Conservation (phyloP, 2,329 filamentous ascomycete species). For the Exophiala xenobiotica region DNA sequence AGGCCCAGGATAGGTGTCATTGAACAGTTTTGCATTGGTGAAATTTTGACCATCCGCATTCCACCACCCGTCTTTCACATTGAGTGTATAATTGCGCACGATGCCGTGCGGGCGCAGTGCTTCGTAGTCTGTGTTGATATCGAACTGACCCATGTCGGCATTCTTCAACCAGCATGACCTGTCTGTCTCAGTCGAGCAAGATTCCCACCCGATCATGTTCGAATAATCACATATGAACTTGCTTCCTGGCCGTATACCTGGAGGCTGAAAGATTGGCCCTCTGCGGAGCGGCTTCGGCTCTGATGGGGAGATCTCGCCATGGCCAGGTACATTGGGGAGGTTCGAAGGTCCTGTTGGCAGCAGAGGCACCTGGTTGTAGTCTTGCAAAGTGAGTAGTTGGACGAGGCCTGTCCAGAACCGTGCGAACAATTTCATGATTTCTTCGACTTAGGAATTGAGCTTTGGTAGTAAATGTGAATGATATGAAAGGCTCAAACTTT, state of each 20-base stretch:
- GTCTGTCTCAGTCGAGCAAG: slow-evolving; percentile 5
- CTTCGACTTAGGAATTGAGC: no score
- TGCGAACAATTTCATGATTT: no score
- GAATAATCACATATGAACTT: neutral
- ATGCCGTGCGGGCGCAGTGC: slow-evolving; percentile 7
- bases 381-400: no score
- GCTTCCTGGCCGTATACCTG: neutral
- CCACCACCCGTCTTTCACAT: slow-evolving; percentile 1
- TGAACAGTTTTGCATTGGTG: slow-evolving; percentile 46
- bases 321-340: no score
- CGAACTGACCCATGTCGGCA: neutral
- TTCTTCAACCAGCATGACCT: slow-evolving; percentile 13
- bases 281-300: no score
- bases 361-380: no score
- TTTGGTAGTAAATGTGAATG: no score
- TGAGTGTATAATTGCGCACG: slow-evolving; percentile 9
- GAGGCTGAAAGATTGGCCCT: slow-evolving; percentile 1
- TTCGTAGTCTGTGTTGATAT: slow-evolving; percentile 16
- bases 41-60: slow-evolving; percentile 11
- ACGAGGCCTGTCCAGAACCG: no score
- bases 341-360: no score
- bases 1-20: slow-evolving; percentile 52
- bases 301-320: no score
- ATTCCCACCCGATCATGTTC: slow-evolving; percentile 4
- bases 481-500: no score